These are phyloP conservation scores for Plasmodium gonderi DNA, from an alignment of 169 alveolate genomes.

Conservation along the genomic window DNA sequence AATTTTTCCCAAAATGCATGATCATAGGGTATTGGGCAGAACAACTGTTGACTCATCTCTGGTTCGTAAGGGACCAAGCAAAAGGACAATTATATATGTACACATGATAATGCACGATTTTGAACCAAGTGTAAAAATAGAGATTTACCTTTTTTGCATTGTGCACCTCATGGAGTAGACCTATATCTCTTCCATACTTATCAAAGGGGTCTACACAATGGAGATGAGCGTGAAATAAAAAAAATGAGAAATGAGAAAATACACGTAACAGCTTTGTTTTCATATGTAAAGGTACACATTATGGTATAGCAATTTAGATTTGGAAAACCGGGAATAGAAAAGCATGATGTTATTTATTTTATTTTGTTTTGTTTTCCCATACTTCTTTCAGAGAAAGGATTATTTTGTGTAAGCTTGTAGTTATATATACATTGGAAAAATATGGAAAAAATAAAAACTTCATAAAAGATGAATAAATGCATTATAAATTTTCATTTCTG, in stretches of 20 bases:
- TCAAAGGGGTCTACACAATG: constrained; percentile 6
- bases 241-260: not conserved
- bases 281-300: not conserved
- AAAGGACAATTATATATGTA: not conserved
- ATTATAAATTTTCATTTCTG: constrained; percentile 23
- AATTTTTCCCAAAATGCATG: no score
- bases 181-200: constrained; percentile 69
- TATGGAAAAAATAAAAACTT: constrained; percentile 25
- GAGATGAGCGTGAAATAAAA: not conserved
- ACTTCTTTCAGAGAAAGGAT: constrained; percentile 58
- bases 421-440: constrained; percentile 71
- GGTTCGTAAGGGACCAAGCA: no score
- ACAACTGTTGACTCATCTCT: no score
- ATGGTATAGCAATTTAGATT: constrained; percentile 9
- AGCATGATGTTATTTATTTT: constrained; percentile 70
- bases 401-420: constrained; percentile 57
- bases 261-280: not conserved
- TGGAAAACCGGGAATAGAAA: constrained; percentile 13
- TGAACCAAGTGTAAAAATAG: not conserved
- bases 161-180: constrained; percentile 22
- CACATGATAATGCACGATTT: not conserved
- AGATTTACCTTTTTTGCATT: constrained; percentile 4
- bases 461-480: constrained; percentile 21
- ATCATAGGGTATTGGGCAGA: no score
- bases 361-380: no score